These are phyloP conservation scores for Fusarium sp. DNA, from an alignment of 2,329 filamentous ascomycete species.

Conservation along the genomic window DNA sequence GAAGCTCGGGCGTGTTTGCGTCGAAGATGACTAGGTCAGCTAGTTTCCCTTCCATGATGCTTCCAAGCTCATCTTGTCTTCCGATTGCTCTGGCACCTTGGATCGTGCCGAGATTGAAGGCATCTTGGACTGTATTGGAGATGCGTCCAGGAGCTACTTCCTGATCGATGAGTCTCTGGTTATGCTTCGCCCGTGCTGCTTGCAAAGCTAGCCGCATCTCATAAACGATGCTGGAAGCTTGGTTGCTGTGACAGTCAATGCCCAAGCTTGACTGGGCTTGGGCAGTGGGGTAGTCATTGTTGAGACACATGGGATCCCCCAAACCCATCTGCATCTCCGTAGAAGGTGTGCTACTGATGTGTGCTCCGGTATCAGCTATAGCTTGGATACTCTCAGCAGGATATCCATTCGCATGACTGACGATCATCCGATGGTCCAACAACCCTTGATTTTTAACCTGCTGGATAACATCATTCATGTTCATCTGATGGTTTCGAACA, in stretches of 20 bases:
- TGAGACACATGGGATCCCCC: constrained; percentile 3
- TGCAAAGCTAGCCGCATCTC: constrained; percentile 14
- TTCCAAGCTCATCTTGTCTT: background rate
- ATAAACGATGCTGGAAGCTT: constrained; percentile 11
- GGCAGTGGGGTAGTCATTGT: background rate
- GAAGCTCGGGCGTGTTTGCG: background rate
- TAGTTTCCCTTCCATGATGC: constrained; percentile 1
- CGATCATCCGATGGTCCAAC: constrained; percentile 1
- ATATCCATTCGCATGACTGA: constrained; percentile 12
- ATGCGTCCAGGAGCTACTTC: background rate
- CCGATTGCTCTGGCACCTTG: constrained; percentile 8
- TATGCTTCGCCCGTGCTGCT: background rate
- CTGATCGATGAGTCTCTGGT: constrained; percentile 1
- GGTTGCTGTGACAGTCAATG: constrained; percentile 13
- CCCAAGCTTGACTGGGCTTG: constrained; percentile 10
- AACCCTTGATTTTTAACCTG: background rate
- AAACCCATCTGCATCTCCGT: constrained; percentile 29
- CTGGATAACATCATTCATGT: constrained; percentile 2
- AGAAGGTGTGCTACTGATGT: constrained; percentile 14
- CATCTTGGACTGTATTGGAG: constrained; percentile 8
- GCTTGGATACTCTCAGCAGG: background rate
- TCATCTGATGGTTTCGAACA: background rate
- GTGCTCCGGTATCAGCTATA: background rate
- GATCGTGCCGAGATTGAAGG: constrained; percentile 2
- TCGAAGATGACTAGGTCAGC: constrained; percentile 12